phyloP scores from a whole-genome alignment of 805 yeast species.

The Wickerhamomyces ciferrii region DNA sequence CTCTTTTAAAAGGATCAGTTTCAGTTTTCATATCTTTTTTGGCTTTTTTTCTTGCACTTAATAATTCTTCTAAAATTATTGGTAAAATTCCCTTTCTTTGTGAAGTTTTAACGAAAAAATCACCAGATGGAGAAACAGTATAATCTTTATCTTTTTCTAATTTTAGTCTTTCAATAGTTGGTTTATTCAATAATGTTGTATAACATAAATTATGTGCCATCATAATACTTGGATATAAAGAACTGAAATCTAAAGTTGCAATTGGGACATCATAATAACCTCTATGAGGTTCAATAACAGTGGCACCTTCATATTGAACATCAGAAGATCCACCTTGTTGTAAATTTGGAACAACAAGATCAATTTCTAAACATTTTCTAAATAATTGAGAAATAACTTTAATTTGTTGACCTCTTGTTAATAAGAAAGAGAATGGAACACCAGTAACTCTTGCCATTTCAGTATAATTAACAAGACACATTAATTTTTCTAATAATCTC shows the following conservation, averaged over 20 bases:
- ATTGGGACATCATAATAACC: slow-evolving; percentile 97
- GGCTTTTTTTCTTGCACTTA: slow-evolving; percentile 90
- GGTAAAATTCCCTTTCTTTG: slow-evolving; percentile 85
- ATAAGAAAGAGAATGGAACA: slow-evolving; percentile 87
- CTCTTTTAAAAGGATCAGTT: slow-evolving; percentile 88
- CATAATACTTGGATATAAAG: slow-evolving; percentile 96
- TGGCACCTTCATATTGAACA: slow-evolving; percentile 97
- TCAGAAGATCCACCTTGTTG: slow-evolving; percentile 72
- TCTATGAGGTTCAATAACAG: slow-evolving; percentile 93
- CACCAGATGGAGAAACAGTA: slow-evolving; percentile 86
- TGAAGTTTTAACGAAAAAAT: slow-evolving; percentile 70
- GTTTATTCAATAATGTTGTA: slow-evolving; percentile 75
- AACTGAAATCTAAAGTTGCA: slow-evolving; percentile 96
- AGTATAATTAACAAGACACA: slow-evolving; percentile 95
- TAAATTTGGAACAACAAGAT: slow-evolving; percentile 88
- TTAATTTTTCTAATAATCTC: slow-evolving; percentile 81
- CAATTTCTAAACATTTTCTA: slow-evolving; percentile 84
- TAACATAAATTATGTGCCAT: slow-evolving; percentile 98
- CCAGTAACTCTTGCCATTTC: slow-evolving; percentile 99
- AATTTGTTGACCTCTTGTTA: slow-evolving; percentile 95
- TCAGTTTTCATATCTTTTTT: slow-evolving; percentile 87
- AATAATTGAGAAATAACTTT: slow-evolving; percentile 94
- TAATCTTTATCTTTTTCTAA: slow-evolving; percentile 74
- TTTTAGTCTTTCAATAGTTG: slow-evolving; percentile 58
- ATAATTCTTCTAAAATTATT: slow-evolving; percentile 81